Conservation (phyloP, 1,139 yeast genomes). For the Eremothecium cymbalariae region DNA sequence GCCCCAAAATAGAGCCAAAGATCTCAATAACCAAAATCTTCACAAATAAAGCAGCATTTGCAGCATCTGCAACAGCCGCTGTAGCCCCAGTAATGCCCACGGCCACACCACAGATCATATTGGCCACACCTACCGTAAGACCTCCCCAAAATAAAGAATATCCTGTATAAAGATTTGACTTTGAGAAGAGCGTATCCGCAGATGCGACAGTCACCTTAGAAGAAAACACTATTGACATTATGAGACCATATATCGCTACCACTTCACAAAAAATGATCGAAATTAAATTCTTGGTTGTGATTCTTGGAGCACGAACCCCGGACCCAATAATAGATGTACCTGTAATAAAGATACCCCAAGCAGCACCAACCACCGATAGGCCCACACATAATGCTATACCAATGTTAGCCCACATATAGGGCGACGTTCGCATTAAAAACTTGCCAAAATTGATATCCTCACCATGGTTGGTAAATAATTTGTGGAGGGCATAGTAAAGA, state of each 20-base stretch:
- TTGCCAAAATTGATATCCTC: slow-evolving; percentile 85
- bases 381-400: slow-evolving; percentile 95
- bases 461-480: slow-evolving; percentile 88
- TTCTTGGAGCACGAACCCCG: slow-evolving; percentile 95
- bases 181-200: slow-evolving; percentile 52
- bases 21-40: slow-evolving; percentile 94
- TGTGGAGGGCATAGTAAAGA: slow-evolving; percentile 38
- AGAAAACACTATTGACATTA: slow-evolving; percentile 95
- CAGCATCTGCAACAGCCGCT: slow-evolving; percentile 97
- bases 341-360: slow-evolving; percentile 97
- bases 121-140: slow-evolving; percentile 85
- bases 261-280: slow-evolving; percentile 98
- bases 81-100: slow-evolving; percentile 98
- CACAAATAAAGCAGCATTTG: slow-evolving; percentile 89
- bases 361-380: slow-evolving; percentile 92
- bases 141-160: slow-evolving; percentile 98
- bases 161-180: slow-evolving; percentile 85
- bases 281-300: slow-evolving; percentile 92
- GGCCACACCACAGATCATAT: slow-evolving; percentile 92
- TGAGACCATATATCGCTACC: slow-evolving; percentile 95
- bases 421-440: slow-evolving; percentile 77
- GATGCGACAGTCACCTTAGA: slow-evolving; percentile 78
- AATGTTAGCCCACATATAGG: slow-evolving; percentile 92
- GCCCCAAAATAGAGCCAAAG: slow-evolving; percentile 92
- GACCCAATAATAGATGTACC: slow-evolving; percentile 96